Percentiles rank a stretch among this genome's conserved stretches.
These are phyloP conservation scores for Taiozyma sp. DNA, from an alignment of 1,139 yeast genomes.

Conservation along the genomic window DNA sequence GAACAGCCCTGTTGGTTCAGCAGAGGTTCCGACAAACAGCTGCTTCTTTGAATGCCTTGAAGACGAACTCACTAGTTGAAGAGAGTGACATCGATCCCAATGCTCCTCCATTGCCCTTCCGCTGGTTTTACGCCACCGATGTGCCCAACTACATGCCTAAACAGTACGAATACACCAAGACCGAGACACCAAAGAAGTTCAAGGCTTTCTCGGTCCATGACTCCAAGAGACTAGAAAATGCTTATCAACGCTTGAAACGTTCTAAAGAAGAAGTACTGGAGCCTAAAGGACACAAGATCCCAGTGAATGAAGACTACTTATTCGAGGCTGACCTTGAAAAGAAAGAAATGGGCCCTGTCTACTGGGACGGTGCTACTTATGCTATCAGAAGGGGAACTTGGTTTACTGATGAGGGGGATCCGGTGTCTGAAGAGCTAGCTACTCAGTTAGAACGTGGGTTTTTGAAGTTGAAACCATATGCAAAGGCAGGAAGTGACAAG, in stretches of 20 bases:
- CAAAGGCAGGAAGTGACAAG: slow-evolving; percentile 1
- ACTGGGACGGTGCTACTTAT: slow-evolving; percentile 87
- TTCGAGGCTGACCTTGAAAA: slow-evolving; percentile 62
- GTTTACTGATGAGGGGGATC: slow-evolving; percentile 63
- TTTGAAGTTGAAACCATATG: slow-evolving; percentile 22
- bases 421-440: slow-evolving; percentile 50
- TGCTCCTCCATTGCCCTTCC: slow-evolving; percentile 11
- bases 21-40: neutral
- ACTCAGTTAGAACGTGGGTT: slow-evolving; percentile 58
- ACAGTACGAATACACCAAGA: slow-evolving; percentile 45
- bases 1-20: neutral
- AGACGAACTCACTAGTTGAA: neutral
- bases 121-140: slow-evolving; percentile 86
- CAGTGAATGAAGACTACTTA: slow-evolving; percentile 78
- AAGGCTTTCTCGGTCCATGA: slow-evolving; percentile 67
- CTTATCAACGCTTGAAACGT: slow-evolving; percentile 28
- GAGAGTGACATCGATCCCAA: neutral
- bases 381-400: slow-evolving; percentile 85
- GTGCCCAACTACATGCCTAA: slow-evolving; percentile 65
- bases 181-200: slow-evolving; percentile 53
- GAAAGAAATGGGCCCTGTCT: slow-evolving; percentile 60
- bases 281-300: slow-evolving; percentile 28
- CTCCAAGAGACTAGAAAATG: slow-evolving; percentile 53
- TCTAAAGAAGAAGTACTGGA: slow-evolving; percentile 3
- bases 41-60: neutral